A percentile compares a stretch with the other conserved stretches of the same genome.
Evolutionary conservation across 345 rosid genomes (phyloP).

Genomic region (Rhodamnia rubescens): DNA sequence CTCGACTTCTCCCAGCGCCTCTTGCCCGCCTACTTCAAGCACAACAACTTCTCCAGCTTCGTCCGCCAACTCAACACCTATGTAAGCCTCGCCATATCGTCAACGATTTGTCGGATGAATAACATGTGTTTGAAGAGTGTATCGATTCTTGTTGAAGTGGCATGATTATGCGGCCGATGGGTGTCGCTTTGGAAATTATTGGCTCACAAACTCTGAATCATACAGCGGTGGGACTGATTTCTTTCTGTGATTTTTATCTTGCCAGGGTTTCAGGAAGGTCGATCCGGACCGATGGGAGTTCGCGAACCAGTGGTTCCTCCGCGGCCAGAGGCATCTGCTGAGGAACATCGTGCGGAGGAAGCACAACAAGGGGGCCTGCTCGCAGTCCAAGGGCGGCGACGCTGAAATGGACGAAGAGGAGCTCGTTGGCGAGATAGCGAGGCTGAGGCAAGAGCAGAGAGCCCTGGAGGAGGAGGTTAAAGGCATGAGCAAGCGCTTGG

Average conservation of each 20-base stretch:
- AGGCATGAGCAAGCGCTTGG: constrained; percentile 62
- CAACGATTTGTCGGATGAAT: background rate
- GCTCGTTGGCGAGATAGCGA: constrained; percentile 49
- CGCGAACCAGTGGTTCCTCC: constrained; percentile 77
- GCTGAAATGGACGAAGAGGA: constrained; percentile 49
- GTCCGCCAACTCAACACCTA: constrained; percentile 93
- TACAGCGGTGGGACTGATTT: background rate
- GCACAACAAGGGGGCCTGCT: constrained; percentile 29
- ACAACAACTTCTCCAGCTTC: constrained; percentile 94
- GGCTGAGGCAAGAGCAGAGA: constrained; percentile 68
- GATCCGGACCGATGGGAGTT: constrained; percentile 97
- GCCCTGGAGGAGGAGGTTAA: constrained; percentile 44
- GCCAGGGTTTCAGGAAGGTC: constrained; percentile 82
- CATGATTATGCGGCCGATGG: background rate
- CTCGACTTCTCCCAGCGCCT: constrained; percentile 68
- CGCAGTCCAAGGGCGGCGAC: constrained; percentile 2
- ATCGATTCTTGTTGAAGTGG: background rate
- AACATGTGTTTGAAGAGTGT: background rate
- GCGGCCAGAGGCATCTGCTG: constrained; percentile 71
- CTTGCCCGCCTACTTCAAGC: constrained; percentile 87
- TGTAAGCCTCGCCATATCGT: constrained; percentile 21
- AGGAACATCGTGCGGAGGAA: constrained; percentile 68
- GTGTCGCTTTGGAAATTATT: background rate
- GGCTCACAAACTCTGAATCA: background rate
- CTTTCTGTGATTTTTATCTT: background rate